Conservation (phyloP, 371 early-diverging fungal species). For the Actinomortierella ambigua region DNA sequence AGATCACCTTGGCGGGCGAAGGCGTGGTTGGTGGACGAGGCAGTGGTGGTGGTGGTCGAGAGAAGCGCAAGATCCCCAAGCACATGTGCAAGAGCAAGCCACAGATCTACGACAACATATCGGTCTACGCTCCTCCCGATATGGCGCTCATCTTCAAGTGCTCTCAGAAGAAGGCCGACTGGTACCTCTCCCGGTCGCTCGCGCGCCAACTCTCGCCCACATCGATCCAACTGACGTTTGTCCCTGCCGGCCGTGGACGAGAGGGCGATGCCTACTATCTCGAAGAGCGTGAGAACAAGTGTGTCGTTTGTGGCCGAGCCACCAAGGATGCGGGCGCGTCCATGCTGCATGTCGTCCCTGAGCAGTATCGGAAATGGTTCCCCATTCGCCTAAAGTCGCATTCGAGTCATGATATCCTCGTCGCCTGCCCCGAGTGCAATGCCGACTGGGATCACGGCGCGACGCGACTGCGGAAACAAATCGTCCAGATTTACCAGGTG, state of each 20-base stretch:
- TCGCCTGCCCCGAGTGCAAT: conserved; percentile 42
- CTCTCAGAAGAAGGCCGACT: conserved; percentile 35
- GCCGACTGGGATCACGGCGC: conserved; percentile 38
- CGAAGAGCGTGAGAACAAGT: conserved; percentile 45
- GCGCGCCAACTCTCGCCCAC: conserved; percentile 31
- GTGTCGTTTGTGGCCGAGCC: conserved; percentile 36
- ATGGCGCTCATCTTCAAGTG: conserved; percentile 43
- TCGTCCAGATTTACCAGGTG: conserved; percentile 21
- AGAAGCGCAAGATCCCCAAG: conserved; percentile 23
- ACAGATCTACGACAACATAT: conserved; percentile 43
- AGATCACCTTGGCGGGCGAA: conserved; percentile 16
- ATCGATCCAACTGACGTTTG: conserved; percentile 45
- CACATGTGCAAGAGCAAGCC: conserved; percentile 33
- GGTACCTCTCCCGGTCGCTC: conserved; percentile 43
- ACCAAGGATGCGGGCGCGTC: conserved; percentile 32
- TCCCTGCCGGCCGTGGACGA: conserved; percentile 43
- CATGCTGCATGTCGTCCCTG: conserved; percentile 46
- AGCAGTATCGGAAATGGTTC: conserved; percentile 46
- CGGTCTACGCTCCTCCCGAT: conserved; percentile 42
- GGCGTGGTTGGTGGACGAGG: too few relatives aligned
- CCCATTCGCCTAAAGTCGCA: conserved; percentile 45
- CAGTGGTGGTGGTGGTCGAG: neutral
- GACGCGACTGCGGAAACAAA: conserved; percentile 23
- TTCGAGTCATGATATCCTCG: conserved; percentile 40
- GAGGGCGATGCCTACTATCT: conserved; percentile 31